Percentiles rank a stretch among this genome's conserved stretches.
phyloP scores from a whole-genome alignment of 1,139 yeast species.

The Debaryomyces fabryi region DNA sequence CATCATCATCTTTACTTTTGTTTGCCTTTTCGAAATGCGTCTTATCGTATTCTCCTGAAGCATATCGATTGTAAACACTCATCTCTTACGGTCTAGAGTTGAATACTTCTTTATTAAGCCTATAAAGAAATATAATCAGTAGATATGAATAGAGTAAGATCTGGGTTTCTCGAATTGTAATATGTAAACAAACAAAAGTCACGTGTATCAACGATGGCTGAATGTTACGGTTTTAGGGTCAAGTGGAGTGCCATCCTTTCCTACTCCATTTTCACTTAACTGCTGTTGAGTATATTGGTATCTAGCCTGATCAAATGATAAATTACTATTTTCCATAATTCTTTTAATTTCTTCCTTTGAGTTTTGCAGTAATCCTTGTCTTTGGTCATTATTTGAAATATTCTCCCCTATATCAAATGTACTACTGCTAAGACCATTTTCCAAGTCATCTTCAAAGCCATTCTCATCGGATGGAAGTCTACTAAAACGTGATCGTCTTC shows the following conservation, averaged over 20 bases:
- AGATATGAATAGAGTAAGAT: not conserved
- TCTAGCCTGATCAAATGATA: slow-evolving; percentile 75
- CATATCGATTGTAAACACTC: slow-evolving; percentile 41
- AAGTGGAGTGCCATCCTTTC: slow-evolving; percentile 40
- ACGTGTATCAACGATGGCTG: slow-evolving; percentile 11
- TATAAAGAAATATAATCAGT: slow-evolving; percentile 5
- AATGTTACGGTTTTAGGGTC: slow-evolving; percentile 47
- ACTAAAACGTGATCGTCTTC: slow-evolving; percentile 25
- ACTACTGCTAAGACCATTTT: slow-evolving; percentile 64
- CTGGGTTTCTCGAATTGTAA: not conserved
- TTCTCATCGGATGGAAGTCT: slow-evolving; percentile 12
- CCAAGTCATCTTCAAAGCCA: slow-evolving; percentile 61
- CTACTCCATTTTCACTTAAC: slow-evolving; percentile 58
- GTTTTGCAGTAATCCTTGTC: slow-evolving; percentile 61
- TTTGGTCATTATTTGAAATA: slow-evolving; percentile 51
- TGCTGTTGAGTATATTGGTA: slow-evolving; percentile 48
- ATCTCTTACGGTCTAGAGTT: slow-evolving; percentile 12
- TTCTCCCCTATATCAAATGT: slow-evolving; percentile 56
- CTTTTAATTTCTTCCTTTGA: slow-evolving; percentile 54
- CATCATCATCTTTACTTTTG: not conserved
- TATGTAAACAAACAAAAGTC: slow-evolving; percentile 13
- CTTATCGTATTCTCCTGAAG: slow-evolving; percentile 41
- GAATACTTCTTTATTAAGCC: slow-evolving; percentile 1
- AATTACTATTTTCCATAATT: slow-evolving; percentile 53
- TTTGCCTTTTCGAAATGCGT: slow-evolving; percentile 21